Evolutionary conservation across 306 rosid genomes (phyloP).

Genomic region (Glycine tomentella): DNA sequence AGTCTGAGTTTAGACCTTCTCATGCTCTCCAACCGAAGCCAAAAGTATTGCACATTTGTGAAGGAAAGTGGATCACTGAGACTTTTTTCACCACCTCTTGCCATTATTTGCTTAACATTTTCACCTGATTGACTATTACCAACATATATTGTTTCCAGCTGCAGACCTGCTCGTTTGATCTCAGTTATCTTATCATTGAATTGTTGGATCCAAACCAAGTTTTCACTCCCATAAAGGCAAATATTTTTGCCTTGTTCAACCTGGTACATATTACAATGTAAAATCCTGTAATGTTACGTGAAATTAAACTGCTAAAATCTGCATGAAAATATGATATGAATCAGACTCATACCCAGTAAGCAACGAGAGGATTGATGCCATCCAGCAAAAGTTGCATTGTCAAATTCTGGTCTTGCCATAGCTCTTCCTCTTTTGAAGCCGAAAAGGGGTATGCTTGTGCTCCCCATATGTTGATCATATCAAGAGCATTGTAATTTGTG

Average conservation of each 20-base stretch:
- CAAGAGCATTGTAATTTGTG: constrained; percentile 58
- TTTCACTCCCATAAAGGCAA: constrained; percentile 68
- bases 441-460: constrained; percentile 61
- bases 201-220: constrained; percentile 60
- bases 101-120: constrained; percentile 39
- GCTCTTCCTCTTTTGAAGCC: constrained; percentile 59
- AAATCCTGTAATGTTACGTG: constrained; percentile 17
- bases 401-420: constrained; percentile 61
- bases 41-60: constrained; percentile 52
- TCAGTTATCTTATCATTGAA: constrained; percentile 51
- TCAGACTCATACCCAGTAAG: constrained; percentile 61
- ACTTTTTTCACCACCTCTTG: constrained; percentile 20
- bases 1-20: constrained; percentile 58
- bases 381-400: constrained; percentile 59
- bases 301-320: constrained; percentile 30
- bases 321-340: constrained; percentile 29
- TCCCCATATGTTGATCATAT: constrained; percentile 67
- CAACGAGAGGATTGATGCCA: constrained; percentile 54
- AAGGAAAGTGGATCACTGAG: constrained; percentile 46
- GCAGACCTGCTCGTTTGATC: constrained; percentile 50
- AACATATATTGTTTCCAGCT: constrained; percentile 66
- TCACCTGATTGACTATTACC: constrained; percentile 47
- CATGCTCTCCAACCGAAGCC: constrained; percentile 70
- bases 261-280: constrained; percentile 53
- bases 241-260: constrained; percentile 59